Percentiles rank a stretch among this genome's conserved stretches.
These are phyloP conservation scores for Ambrosiella cleistominuta DNA, from an alignment of 2,329 filamentous ascomycete species.

Conservation along the genomic window DNA sequence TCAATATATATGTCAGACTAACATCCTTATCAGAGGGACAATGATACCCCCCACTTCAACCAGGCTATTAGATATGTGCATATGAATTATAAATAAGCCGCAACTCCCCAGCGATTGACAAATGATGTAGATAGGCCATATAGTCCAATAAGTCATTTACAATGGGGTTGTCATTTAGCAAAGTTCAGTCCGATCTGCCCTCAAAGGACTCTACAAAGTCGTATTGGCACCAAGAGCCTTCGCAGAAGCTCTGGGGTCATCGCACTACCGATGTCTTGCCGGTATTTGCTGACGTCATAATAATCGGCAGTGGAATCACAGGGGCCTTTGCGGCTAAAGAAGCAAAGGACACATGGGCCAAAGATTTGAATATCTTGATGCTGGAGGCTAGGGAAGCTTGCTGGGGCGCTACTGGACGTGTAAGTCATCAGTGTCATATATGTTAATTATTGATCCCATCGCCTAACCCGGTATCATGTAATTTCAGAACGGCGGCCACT, in stretches of 20 bases:
- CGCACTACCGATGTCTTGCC: slow-evolving; percentile 49
- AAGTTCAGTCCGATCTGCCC: slow-evolving; percentile 36
- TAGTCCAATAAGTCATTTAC: neutral
- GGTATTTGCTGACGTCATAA: slow-evolving; percentile 44
- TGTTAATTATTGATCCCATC: neutral
- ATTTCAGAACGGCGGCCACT: slow-evolving; percentile 51
- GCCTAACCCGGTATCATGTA: neutral
- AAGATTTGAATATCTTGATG: slow-evolving; percentile 43
- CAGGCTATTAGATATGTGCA: neutral
- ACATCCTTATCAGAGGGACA: neutral
- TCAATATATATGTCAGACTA: neutral
- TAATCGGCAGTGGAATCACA: slow-evolving; percentile 61
- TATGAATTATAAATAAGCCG: neutral
- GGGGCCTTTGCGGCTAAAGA: slow-evolving; percentile 54
- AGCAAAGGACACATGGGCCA: slow-evolving; percentile 29
- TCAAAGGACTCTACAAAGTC: slow-evolving; percentile 42
- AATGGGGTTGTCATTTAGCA: neutral
- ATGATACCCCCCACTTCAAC: neutral
- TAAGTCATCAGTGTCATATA: slow-evolving; percentile 24
- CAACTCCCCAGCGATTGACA: neutral
- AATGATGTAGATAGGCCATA: neutral
- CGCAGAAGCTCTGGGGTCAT: slow-evolving; percentile 45
- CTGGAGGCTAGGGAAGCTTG: slow-evolving; percentile 66
- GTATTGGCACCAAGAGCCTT: slow-evolving; percentile 59
- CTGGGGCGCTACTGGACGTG: slow-evolving; percentile 68